A percentile compares a stretch with the other conserved stretches of the same genome.
phyloP scores from a whole-genome alignment of 352 stramenopile species.

The Porosira glacialis region DNA sequence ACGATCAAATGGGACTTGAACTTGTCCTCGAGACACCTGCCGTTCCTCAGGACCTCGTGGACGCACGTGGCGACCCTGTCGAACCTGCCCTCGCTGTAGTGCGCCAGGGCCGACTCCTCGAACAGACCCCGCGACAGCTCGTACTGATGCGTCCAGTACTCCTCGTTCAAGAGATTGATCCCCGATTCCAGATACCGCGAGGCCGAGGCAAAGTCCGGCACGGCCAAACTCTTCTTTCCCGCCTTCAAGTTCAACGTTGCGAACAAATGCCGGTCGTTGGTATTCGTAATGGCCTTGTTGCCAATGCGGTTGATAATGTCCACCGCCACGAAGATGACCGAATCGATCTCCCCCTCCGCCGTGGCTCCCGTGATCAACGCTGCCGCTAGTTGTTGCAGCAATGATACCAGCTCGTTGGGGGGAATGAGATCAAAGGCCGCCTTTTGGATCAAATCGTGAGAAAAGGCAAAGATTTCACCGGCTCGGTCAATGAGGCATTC shows the following conservation, averaged over 20 bases:
- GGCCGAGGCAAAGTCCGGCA: constrained; percentile 25
- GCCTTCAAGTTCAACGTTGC: constrained; percentile 22
- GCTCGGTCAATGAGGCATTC: constrained; percentile 11
- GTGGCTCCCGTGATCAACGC: constrained; percentile 8
- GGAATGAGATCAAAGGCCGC: constrained; percentile 1
- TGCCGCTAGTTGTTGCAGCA: constrained; percentile 6
- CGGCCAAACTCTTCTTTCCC: constrained; percentile 18
- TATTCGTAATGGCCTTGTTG: background rate
- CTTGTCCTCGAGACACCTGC: constrained; percentile 27
- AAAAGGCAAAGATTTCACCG: constrained; percentile 19
- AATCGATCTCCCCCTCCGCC: constrained; percentile 4
- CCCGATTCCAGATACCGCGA: constrained; percentile 19
- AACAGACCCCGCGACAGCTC: constrained; percentile 23
- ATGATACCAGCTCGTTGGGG: background rate
- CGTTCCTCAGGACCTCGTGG: constrained; percentile 14
- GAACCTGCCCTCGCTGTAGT: constrained; percentile 10
- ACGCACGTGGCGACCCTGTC: constrained; percentile 8
- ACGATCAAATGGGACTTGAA: constrained; percentile 14
- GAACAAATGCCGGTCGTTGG: constrained; percentile 1
- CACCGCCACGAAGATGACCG: constrained; percentile 18
- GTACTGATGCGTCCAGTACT: constrained; percentile 18
- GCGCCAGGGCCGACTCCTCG: constrained; percentile 5
- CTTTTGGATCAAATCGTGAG: constrained; percentile 29
- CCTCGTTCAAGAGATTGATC: constrained; percentile 20
- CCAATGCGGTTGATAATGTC: constrained; percentile 23